Percentiles rank a stretch among this genome's conserved stretches.
Conservation (phyloP, 1,284 basidiomycete species). For the Phellopilus nigrolimitatus region DNA sequence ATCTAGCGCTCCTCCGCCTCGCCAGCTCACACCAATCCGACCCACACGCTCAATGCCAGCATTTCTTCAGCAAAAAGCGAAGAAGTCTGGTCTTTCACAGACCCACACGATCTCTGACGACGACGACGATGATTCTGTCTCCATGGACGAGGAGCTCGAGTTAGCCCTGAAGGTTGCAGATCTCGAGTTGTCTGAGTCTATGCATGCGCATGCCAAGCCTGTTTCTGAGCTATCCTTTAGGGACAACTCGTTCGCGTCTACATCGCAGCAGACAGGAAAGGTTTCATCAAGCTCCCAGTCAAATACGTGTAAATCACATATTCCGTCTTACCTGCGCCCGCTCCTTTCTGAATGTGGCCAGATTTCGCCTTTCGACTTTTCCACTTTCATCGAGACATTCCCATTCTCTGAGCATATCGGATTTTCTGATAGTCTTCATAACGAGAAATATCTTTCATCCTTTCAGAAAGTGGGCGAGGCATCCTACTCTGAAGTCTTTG, state of each 20-base stretch:
- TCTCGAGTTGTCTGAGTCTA: constrained; percentile 7
- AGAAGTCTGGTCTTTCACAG: constrained; percentile 1
- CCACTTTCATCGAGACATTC: constrained; percentile 73
- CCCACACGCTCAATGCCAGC: not conserved
- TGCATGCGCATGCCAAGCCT: not conserved
- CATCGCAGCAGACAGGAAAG: not conserved
- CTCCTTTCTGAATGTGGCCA: constrained; percentile 67
- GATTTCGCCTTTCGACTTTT: constrained; percentile 64
- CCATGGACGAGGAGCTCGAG: constrained; percentile 18
- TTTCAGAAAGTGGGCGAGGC: constrained; percentile 94
- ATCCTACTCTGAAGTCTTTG: constrained; percentile 96
- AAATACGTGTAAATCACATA: constrained; percentile 20
- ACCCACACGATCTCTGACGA: constrained; percentile 2
- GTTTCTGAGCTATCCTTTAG: not conserved
- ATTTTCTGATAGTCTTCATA: constrained; percentile 25
- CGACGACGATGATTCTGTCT: constrained; percentile 10
- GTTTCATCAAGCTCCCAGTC: constrained; percentile 35
- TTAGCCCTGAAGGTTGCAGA: constrained; percentile 18
- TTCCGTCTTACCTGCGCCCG: constrained; percentile 51
- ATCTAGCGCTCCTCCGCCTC: not conserved
- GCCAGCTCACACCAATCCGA: constrained; percentile 3
- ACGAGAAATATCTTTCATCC: constrained; percentile 17
- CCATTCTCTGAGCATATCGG: constrained; percentile 48
- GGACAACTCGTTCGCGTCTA: not conserved
- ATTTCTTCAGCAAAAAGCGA: not conserved